Percentiles rank a stretch among this genome's conserved stretches.
Conservation (phyloP, 2,329 filamentous ascomycete species). For the Sclerotinia minor region DNA sequence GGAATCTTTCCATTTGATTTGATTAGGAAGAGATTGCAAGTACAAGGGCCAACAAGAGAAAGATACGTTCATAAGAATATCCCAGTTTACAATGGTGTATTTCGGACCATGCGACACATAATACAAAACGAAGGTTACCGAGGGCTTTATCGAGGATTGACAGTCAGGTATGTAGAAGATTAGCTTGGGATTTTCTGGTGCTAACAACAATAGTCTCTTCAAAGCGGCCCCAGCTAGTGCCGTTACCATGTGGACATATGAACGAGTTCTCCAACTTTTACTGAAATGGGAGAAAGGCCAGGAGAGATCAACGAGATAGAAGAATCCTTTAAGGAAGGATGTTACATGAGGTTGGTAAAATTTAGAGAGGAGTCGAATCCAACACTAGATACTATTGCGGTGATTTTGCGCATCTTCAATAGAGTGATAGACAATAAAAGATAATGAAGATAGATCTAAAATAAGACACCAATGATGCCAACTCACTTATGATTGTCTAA, state of each 20-base stretch:
- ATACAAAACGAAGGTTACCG: constrained; percentile 70
- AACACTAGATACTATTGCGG: not conserved
- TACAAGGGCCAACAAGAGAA: constrained; percentile 82
- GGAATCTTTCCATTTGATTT: constrained; percentile 90
- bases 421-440: not conserved
- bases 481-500: no score
- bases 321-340: not conserved
- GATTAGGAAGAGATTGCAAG: constrained; percentile 88
- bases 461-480: not conserved
- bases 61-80: constrained; percentile 85
- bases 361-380: not conserved
- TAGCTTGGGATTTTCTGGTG: not conserved
- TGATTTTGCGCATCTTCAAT: not conserved
- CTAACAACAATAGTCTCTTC: constrained; percentile 56
- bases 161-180: constrained; percentile 55
- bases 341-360: not conserved
- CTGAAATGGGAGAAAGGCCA: constrained; percentile 32
- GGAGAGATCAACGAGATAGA: not conserved
- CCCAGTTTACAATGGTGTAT: constrained; percentile 72
- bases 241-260: constrained; percentile 77
- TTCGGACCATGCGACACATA: constrained; percentile 67
- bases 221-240: constrained; percentile 86
- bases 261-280: constrained; percentile 52
- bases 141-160: constrained; percentile 84
- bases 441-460: not conserved